Evolutionary conservation across 2,329 filamentous ascomycete species (phyloP).

Genomic region (Teratosphaeria epicoccoides): DNA sequence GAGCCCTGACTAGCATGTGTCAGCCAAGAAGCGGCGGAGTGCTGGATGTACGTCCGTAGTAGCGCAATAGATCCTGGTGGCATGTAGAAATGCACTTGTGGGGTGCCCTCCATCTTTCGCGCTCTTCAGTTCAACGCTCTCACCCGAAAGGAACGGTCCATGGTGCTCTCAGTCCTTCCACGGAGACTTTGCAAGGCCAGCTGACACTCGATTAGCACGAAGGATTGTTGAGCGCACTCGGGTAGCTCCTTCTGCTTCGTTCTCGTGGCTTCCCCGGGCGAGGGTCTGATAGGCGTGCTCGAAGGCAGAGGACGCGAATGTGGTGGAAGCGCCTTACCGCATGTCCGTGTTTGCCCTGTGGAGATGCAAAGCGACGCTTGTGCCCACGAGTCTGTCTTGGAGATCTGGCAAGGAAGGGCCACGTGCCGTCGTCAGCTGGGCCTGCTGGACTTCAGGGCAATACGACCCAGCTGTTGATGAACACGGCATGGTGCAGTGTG

Average conservation of each 20-base stretch:
- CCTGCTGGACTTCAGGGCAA: conserved; percentile 1
- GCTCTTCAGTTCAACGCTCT: too few relatives aligned
- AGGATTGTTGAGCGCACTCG: too few relatives aligned
- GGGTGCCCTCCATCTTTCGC: too few relatives aligned
- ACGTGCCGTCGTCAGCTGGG: neutral
- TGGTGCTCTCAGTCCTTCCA: too few relatives aligned
- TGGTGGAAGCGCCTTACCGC: conserved; percentile 1
- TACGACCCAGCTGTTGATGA: neutral
- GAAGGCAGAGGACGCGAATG: conserved; percentile 2
- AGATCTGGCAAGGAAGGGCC: conserved; percentile 4
- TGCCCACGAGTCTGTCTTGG: neutral
- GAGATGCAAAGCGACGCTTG: conserved; percentile 3
- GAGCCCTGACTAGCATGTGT: neutral
- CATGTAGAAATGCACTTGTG: too few relatives aligned
- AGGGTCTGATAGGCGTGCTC: neutral
- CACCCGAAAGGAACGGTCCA: too few relatives aligned
- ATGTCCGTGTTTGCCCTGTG: neutral
- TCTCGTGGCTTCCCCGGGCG: too few relatives aligned
- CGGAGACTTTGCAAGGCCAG: too few relatives aligned
- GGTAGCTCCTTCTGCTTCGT: too few relatives aligned
- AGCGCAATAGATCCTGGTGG: too few relatives aligned
- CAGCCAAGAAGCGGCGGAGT: neutral
- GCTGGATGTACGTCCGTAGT: neutral
- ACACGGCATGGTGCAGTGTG: neutral
- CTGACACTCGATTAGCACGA: too few relatives aligned